Base-by-base conservation (phyloP, 108 stramenopile genomes). In the Pseudonitzschia multistriata region DNA sequence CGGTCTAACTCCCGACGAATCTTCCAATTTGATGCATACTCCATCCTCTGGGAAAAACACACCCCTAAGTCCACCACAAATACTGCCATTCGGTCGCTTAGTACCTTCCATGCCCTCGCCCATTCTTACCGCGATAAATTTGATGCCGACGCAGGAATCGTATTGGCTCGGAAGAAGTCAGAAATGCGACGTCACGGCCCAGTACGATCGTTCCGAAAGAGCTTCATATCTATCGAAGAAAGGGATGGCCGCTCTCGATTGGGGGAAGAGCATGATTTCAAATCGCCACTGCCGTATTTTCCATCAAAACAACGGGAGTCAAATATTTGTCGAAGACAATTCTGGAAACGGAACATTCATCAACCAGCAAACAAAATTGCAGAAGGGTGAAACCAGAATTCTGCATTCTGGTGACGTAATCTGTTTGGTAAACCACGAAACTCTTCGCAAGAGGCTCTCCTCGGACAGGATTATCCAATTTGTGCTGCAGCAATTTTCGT, bases 391-490 rank as follows among this genome's bases (percentile, higher is more conserved):
- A 76, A 74, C 85, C 56, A 79, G 96, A 10, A 56, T 90, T 61
- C 73, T 97, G 7, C 92, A 96, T 60, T 90, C 90, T 10, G 97
- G 97, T 2, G 97, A 97, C 71, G 95, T 94, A 49, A 91, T 97
- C 25, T 95, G 86, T 29, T 71, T 97, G n/a, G 73, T 96, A 72
- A 92, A 93, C 74, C 80, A 93, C 8, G 70, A 72, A 29, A 71
- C 82, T 13, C 59, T 93, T n/a, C 71, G 74, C 28, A 88, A 83
- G 54, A 83, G 70, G 28, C 75, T 88, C 28, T 63, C 67, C 15
- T 74, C 68, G 22, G 35, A 48, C 10, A 50, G 70, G 22, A 66
- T 79, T 6, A 63, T 80, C 30, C 71, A 86, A 45, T 25, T 28
- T 28, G 67, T 86, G n/a, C 47, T 81, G 61, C 74, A 73, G 49